These are phyloP conservation scores for Chaetoceros tenuissimus DNA, from an alignment of 108 stramenopile species.

Conservation along the genomic window DNA sequence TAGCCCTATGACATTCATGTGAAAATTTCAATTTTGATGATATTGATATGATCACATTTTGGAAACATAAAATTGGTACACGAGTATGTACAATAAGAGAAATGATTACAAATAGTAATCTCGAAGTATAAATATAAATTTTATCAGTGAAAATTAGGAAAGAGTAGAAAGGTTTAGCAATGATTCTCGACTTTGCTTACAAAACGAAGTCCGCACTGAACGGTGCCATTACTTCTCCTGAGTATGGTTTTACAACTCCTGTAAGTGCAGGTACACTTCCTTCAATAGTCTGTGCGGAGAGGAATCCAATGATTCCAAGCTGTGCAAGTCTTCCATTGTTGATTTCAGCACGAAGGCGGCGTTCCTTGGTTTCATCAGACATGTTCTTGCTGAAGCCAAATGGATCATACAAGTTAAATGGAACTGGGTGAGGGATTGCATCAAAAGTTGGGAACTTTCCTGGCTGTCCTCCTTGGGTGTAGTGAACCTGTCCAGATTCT, in stretches of 20 bases:
- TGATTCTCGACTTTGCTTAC: too few species aligned
- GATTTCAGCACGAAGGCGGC: constrained; percentile 50
- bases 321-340: constrained; percentile 74
- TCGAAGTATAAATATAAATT: too few species aligned
- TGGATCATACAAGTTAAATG: constrained; percentile 61
- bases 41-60: too few species aligned
- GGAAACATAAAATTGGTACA: too few species aligned
- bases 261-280: constrained; percentile 71
- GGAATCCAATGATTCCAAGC: constrained; percentile 71
- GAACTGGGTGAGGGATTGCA: constrained; percentile 72
- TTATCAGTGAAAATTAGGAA: too few species aligned
- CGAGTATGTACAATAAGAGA: too few species aligned
- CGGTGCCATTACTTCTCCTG: constrained; percentile 68
- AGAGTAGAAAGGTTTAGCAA: too few species aligned
- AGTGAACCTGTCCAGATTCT: constrained; percentile 24
- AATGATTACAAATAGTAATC: too few species aligned
- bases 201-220: constrained; percentile 9
- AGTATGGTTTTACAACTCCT: constrained; percentile 59
- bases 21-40: too few species aligned
- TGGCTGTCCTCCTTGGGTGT: constrained; percentile 71
- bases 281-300: constrained; percentile 61
- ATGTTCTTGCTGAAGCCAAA: constrained; percentile 42
- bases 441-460: constrained; percentile 58
- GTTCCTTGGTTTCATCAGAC: constrained; percentile 52
- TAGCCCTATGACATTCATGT: too few species aligned